phyloP scores from a whole-genome alignment of 2,329 filamentous ascomycete genomes.

The Chalara sp. region DNA sequence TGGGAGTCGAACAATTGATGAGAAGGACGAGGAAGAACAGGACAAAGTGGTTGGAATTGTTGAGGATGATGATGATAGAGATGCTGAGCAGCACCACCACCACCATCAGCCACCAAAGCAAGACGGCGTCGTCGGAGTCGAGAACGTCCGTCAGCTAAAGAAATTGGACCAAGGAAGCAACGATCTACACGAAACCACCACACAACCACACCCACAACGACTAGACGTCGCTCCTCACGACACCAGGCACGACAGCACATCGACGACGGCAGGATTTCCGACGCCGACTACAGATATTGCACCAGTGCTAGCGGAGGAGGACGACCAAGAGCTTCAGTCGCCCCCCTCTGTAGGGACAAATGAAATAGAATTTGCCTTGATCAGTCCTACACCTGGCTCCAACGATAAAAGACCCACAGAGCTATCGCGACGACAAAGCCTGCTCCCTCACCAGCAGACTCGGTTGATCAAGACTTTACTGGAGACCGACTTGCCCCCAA shows the following conservation, averaged over 20 bases:
- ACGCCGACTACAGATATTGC: slow-evolving; percentile 24
- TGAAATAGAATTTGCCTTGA: neutral
- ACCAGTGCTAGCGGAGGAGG: slow-evolving; percentile 16
- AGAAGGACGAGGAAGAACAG: slow-evolving; percentile 3
- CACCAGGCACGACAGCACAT: slow-evolving; percentile 20
- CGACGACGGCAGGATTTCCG: slow-evolving; percentile 22
- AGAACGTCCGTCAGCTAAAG: neutral
- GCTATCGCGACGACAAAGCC: slow-evolving; percentile 32
- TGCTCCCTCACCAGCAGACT: slow-evolving; percentile 38
- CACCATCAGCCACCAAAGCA: neutral
- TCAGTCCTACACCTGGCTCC: neutral
- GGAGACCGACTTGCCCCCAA: slow-evolving; percentile 26
- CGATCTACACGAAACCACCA: neutral
- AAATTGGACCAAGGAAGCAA: neutral
- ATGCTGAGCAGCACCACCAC: neutral
- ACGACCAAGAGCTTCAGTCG: slow-evolving; percentile 4
- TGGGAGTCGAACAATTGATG: slow-evolving; percentile 10
- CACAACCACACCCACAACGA: neutral
- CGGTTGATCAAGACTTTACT: slow-evolving; percentile 47
- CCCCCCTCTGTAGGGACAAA: neutral
- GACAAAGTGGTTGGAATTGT: neutral
- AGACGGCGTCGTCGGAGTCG: neutral
- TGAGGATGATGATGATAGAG: neutral
- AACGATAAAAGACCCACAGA: slow-evolving; percentile 13
- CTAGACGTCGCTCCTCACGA: neutral